Base-by-base conservation (phyloP, 306 rosid genomes). In the Acmispon strigosus region DNA sequence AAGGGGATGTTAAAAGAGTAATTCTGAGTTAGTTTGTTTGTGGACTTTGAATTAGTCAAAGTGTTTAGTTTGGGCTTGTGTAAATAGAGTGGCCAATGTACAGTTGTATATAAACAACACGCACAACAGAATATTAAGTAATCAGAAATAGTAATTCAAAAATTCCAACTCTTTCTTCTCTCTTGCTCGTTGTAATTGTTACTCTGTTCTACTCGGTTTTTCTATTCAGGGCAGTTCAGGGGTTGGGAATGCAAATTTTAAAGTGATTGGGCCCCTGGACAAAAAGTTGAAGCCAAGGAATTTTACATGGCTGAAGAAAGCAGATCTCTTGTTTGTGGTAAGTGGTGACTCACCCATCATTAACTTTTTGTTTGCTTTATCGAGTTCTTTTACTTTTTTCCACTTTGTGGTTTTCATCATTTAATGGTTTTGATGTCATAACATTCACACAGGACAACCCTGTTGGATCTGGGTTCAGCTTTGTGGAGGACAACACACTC, bases 391-490 rank as follows among this genome's bases (percentile, higher is more conserved):
- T n/a, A n/a, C n/a, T n/a, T n/a, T n/a, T n/a, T n/a, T n/a, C n/a
- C n/a, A n/a, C n/a, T n/a, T n/a, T n/a, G n/a, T n/a, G n/a, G n/a
- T n/a, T n/a, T n/a, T n/a, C n/a, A n/a, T 41, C 4, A 6, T n/a
- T 6, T 39, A 14, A 24, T 69, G 62, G 2, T 52, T 64, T 34
- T 22, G 16, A 8, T 68, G 56, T 62, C 2, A 24, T n/a, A n/a
- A n/a, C n/a, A n/a, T n/a, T 32, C 8, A 68, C 68, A 55, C 19
- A 94, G 99, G 99, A 94, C 42, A 91, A 85, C 70, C 99, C 97
- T 51, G 99, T 94, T 24, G 99, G 99, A 57, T 83, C 91, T 2
- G 99, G 99, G 52, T 94, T 78, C 55, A 94, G 97, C 81, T 91
- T 66, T 69, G 97, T 89, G 77, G 96, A 94, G 51, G 88, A 87